Conservation (phyloP, 371 early-diverging fungal species). For the Parasitella parasitica region DNA sequence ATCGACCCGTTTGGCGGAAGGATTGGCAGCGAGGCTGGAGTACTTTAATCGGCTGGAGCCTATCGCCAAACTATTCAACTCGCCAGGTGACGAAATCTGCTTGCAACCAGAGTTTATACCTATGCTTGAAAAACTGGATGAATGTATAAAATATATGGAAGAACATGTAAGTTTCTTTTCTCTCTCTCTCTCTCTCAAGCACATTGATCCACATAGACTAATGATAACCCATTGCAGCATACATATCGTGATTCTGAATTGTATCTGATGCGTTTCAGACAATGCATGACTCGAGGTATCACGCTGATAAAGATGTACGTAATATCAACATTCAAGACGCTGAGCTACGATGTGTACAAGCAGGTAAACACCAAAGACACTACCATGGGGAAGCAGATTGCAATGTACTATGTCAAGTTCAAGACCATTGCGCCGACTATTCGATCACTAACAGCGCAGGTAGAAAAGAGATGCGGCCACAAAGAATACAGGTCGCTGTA, state of each 20-base stretch:
- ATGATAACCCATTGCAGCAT: conserved; percentile 41
- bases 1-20: conserved; percentile 66
- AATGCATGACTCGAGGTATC: conserved; percentile 88
- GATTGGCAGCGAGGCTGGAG: conserved; percentile 59
- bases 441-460: conserved; percentile 63
- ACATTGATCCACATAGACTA: too few relatives aligned
- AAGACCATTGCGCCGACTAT: conserved; percentile 64
- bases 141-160: conserved; percentile 77
- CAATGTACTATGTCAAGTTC: conserved; percentile 79
- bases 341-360: conserved; percentile 63
- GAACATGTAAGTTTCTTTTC: conserved; percentile 52
- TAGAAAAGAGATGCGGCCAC: conserved; percentile 73
- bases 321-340: conserved; percentile 62
- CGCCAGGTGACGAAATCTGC: conserved; percentile 83
- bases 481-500: conserved; percentile 77
- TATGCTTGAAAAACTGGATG: conserved; percentile 73
- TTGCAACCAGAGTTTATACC: conserved; percentile 75
- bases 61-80: conserved; percentile 72
- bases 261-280: conserved; percentile 86
- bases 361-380: conserved; percentile 36
- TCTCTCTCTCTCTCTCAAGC: too few relatives aligned
- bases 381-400: conserved; percentile 39
- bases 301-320: conserved; percentile 88
- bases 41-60: conserved; percentile 85
- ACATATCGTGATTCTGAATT: conserved; percentile 84